These are phyloP conservation scores for Pestalotiopsis sp. DNA, from an alignment of 2,329 filamentous ascomycete genomes.

Conservation along the genomic window DNA sequence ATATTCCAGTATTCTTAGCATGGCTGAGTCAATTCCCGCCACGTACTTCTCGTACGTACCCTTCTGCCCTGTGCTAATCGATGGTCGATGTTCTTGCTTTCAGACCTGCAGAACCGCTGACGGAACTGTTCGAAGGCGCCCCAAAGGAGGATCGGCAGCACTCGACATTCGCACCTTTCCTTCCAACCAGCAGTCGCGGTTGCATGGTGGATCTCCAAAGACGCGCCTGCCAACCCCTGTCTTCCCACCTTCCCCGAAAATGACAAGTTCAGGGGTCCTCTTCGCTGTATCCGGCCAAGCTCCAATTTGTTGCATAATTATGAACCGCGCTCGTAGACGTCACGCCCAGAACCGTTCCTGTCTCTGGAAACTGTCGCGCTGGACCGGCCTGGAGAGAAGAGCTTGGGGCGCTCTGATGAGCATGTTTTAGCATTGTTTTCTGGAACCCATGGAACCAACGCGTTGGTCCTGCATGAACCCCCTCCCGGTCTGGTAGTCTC, in stretches of 20 bases:
- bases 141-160: neutral
- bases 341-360: neutral
- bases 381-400: neutral
- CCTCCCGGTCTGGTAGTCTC: too few species aligned
- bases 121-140: neutral
- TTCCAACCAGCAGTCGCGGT: neutral
- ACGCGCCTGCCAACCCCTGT: neutral
- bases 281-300: constrained; percentile 6
- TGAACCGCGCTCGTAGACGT: neutral
- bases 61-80: neutral
- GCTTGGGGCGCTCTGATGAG: neutral
- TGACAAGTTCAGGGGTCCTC: constrained; percentile 8
- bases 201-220: neutral
- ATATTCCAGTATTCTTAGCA: neutral
- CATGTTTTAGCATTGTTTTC: too few species aligned
- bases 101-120: too few species aligned
- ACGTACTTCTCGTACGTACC: neutral
- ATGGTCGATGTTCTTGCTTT: neutral
- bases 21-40: neutral
- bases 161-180: neutral
- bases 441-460: too few species aligned
- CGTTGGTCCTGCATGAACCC: too few species aligned
- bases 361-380: neutral
- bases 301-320: constrained; percentile 2
- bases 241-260: constrained; percentile 1